Base-by-base conservation (phyloP, 2,329 filamentous ascomycete genomes). In the Didymosphaeria variabile region DNA sequence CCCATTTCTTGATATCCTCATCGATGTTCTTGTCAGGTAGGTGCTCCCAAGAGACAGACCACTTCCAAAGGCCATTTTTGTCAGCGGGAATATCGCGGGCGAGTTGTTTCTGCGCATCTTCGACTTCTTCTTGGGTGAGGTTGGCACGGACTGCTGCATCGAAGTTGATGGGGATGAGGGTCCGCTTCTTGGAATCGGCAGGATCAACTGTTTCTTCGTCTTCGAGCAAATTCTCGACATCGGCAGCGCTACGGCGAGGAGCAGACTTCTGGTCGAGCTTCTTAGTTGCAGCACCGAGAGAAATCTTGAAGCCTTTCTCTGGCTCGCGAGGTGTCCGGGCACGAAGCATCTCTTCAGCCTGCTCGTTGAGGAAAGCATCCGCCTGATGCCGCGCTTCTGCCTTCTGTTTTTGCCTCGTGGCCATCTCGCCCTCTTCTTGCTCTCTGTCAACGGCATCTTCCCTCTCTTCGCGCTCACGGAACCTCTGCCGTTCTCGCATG, bases 211-310 rank as follows among this genome's bases (percentile, higher is more conserved):
- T 59, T 74, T 98, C 95, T 78, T 98, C 95, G 78, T 98, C 94
- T 80, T 98, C 95, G 66, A 99, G 84, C 0, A 99, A 84, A 34
- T 93, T 93, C 82, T 98, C 95, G 58, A 99, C 92, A 75, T 99
- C 95, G 59, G 93, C 93, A 63, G 97, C 90, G 0, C 93, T 97
- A 62, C 93, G 90, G 61, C 92, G 87, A 15, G 84, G 79, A 53
- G 83, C 83, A 19, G 81, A 80, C 6, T 84, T 84, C 57, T 87
- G 80, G 57, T 85, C 85, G 17, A 85, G 85, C 72, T 88, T 93
- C 77, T 96, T 93, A 0, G 93, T 92, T 0, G 94, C 81, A 0
- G 93, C 93, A 57, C 94, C 94, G 29, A 98, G 89, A 1, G 93
- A 97, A 59, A 98, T 86, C 78, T 97, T 98, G 86, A 98, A 96